Evolutionary conservation across 2,329 filamentous ascomycete species (phyloP), one percentile per base, ranked within the genome.

Genomic region (Sporothrix euskadiensis): DNA sequence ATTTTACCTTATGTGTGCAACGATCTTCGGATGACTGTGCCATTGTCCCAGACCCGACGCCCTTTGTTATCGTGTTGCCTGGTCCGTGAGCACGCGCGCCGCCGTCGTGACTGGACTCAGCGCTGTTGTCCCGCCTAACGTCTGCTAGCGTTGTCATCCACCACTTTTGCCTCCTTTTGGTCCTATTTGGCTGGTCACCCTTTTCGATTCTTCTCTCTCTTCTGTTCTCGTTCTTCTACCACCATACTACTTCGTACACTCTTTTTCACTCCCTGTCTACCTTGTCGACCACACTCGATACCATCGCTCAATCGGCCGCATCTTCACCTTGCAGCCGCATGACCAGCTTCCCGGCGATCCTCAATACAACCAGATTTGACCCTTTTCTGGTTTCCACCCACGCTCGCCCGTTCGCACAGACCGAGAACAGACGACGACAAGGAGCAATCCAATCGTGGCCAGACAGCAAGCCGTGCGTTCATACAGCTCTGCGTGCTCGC

Each of bases 81-180:
- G 57, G 49, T 47, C 72, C n/a, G 54, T 35, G 41, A 52, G 39
- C 47, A 73, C 68, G 68, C 68, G 72, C 68, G 12, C 66, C 66
- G 66, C 47, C 66, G 63, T 47, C 54, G 47, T 59, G 61, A 44
- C 71, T 68, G 71, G 49, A 66, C 71, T 47, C 52, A 57, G 61
- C 59, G 49, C 63, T 49, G 71, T 57, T 8, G 35, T 30, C 49
- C 61, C 35, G 30, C 70, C 44, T 69, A 69, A 52, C 30, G 57
- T 49, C 56, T 69, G 32, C 69, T 75, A 75, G 74, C 71, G 74
- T 73, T 69, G 72, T 75, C 74, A 74, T 74, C 71, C 59, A 61
- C 73, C 63, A 49, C 41, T 47, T 71, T 71, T 73, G 71, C 72
- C 47, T 73, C 71, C 59, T 73, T 54, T 71, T 57, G 65, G 57